Evolutionary conservation across 805 yeast genomes (phyloP), one percentile per base, ranked within the genome.

Genomic region (Ascoidea asiatica): DNA sequence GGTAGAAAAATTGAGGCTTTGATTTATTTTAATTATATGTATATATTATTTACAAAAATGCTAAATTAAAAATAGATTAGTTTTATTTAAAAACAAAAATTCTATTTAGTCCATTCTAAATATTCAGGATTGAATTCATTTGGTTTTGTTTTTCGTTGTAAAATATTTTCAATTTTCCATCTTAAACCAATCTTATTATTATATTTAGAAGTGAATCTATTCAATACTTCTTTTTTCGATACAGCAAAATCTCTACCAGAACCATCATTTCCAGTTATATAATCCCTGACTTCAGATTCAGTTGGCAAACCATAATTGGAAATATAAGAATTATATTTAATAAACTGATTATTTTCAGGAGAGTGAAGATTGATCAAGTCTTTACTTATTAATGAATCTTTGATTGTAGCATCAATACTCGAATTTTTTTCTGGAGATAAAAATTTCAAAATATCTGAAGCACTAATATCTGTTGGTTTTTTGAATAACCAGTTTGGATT

Each of bases 251-350:
- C 70, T 55, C 84, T 71, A 50, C 72, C 69, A n/a, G 77, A 63
- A 20, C 77, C 77, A 58, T 77, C 85, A 46, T 71, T 70, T 18
- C 95, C 94, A 23, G 76, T 75, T 45, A 89, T 75, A 60, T 73
- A 85, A 43, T 67, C 65, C 54, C 72, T 73, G 46, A 90, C 69
- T 48, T 77, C 82, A 36, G 58, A 50, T 61, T 83, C 86, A 11
- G 75, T 67, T 43, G 97, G 97, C 52, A 92, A 69, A 23, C 95
- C 95, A 71, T 77, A 81, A 55, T 74, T 64, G 64, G 67, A 75
- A 36, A 88, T 87, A 51, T 75, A 75, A 19, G 19, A 19, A 42
- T 41, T 33, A 46, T 48, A 23, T 46, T 46, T 43, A 41, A 36
- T 23, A 50, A 42, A 15, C 41, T 19, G n/a, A 41, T 23, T 18